phyloP scores from a whole-genome alignment of 768 basidiomycete species.

The Agrocybe chaxingu region DNA sequence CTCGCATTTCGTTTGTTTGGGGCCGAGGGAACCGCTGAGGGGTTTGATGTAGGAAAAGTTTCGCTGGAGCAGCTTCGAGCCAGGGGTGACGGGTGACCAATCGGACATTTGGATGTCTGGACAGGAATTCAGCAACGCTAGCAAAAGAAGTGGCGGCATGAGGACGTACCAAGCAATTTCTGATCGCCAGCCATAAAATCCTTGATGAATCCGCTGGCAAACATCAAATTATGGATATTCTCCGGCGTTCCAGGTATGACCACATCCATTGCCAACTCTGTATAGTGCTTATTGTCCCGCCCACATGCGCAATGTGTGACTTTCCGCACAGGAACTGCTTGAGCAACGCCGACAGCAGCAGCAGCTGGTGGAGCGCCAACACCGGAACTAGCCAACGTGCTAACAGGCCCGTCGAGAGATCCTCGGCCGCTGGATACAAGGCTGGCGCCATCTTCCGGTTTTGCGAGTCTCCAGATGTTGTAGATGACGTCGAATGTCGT shows the following conservation, averaged over 20 bases:
- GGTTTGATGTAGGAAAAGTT: conserved; percentile 98
- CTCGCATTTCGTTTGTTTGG: conserved; percentile 95
- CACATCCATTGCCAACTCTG: conserved; percentile 73
- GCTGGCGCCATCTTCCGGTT: conserved; percentile 56
- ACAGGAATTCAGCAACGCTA: not conserved
- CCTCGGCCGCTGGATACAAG: conserved; percentile 34
- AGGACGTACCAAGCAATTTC: conserved; percentile 73
- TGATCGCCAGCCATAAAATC: conserved; percentile 90
- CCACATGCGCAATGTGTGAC: conserved; percentile 75
- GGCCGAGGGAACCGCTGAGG: conserved; percentile 81
- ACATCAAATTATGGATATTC: conserved; percentile 93
- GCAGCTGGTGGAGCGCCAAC: conserved; percentile 6
- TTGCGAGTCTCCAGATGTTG: conserved; percentile 92
- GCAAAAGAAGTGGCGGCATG: not conserved
- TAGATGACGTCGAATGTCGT: conserved; percentile 94
- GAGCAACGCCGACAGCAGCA: conserved; percentile 2
- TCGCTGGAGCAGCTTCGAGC: conserved; percentile 69
- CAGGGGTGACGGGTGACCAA: conserved; percentile 71
- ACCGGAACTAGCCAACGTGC: conserved; percentile 17
- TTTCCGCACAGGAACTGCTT: conserved; percentile 34
- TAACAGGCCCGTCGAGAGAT: conserved; percentile 28
- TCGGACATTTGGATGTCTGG: conserved; percentile 94
- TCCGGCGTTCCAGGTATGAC: conserved; percentile 90
- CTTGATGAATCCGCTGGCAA: conserved; percentile 93
- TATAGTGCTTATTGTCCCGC: conserved; percentile 63